A percentile compares a stretch with the other conserved stretches of the same genome.
These are phyloP conservation scores for Fusarium drepaniforme DNA, from an alignment of 2,329 filamentous ascomycete genomes.

Conservation along the genomic window DNA sequence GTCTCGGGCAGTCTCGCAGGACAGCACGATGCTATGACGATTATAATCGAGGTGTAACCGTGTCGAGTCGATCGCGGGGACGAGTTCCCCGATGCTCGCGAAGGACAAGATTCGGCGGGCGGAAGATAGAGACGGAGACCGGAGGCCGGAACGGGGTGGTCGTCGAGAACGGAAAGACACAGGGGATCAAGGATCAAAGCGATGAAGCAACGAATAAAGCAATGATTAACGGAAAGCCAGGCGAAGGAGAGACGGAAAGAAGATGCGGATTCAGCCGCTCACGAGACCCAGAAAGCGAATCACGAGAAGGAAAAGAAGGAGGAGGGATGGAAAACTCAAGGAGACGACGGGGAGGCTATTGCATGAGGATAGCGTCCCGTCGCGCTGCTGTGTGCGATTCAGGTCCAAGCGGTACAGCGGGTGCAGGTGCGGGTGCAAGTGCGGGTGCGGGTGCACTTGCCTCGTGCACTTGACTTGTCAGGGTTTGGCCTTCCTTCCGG, in stretches of 20 bases:
- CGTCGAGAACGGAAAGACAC: conserved; percentile 29
- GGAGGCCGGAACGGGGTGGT: conserved; percentile 24
- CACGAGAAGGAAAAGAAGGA: conserved; percentile 30
- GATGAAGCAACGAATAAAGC: conserved; percentile 31
- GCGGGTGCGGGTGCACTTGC: conserved; percentile 31
- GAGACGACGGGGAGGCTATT: conserved; percentile 26
- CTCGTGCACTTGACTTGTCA: not conserved
- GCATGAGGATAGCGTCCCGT: conserved; percentile 25
- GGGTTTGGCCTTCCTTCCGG: conserved; percentile 10
- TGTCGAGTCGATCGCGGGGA: conserved; percentile 32
- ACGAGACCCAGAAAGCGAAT: conserved; percentile 19
- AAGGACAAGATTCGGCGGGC: conserved; percentile 23
- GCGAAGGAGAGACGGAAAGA: conserved; percentile 35
- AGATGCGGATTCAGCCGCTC: conserved; percentile 29
- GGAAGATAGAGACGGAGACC: conserved; percentile 25
- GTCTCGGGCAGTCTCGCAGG: conserved; percentile 5
- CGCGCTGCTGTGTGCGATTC: conserved; percentile 38
- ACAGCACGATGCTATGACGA: conserved; percentile 17
- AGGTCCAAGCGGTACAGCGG: conserved; percentile 34
- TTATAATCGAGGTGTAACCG: conserved; percentile 32
- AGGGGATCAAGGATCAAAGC: conserved; percentile 22
- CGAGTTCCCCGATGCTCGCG: conserved; percentile 20
- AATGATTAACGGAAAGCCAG: conserved; percentile 31
- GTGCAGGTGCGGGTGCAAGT: conserved; percentile 27
- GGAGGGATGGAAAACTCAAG: conserved; percentile 22